These are phyloP conservation scores for Bryoglossum gracile DNA, from an alignment of 495 filamentous ascomycete species.

Conservation along the genomic window DNA sequence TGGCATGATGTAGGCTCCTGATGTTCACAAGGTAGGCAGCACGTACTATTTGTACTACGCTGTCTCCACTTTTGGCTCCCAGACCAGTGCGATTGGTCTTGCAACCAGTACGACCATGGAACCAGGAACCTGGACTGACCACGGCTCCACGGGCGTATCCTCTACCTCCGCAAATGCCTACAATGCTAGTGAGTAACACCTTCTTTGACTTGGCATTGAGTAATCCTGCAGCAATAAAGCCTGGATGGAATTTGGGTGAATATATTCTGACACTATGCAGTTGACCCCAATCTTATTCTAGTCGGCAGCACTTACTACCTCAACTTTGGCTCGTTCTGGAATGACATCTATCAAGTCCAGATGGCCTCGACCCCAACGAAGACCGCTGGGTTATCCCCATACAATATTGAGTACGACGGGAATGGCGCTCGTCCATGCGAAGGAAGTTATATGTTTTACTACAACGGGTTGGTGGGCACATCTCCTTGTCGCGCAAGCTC, in stretches of 20 bases:
- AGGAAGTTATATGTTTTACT: constrained; percentile 34
- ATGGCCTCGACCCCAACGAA: constrained; percentile 39
- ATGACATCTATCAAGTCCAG: constrained; percentile 54
- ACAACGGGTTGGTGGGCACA: no score
- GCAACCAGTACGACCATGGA: constrained; percentile 58
- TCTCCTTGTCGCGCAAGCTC: no score
- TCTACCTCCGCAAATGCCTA: constrained; percentile 42
- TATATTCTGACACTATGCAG: neutral
- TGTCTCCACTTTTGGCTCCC: constrained; percentile 56
- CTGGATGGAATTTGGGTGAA: neutral
- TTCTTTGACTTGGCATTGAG: neutral
- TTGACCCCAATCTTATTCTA: constrained; percentile 57
- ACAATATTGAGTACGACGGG: constrained; percentile 49
- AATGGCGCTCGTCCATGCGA: constrained; percentile 50
- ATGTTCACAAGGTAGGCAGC: constrained; percentile 47
- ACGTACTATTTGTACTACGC: constrained; percentile 70
- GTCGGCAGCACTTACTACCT: constrained; percentile 43
- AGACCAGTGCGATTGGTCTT: constrained; percentile 57
- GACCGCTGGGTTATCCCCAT: constrained; percentile 28
- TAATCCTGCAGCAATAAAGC: no score
- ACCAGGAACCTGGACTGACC: constrained; percentile 51
- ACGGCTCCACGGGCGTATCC: constrained; percentile 42
- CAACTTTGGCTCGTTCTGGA: constrained; percentile 66
- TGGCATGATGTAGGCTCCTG: constrained; percentile 48
- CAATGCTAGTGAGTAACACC: constrained; percentile 44